Base-by-base conservation (phyloP, 2,329 filamentous ascomycete species). In the Cladophialophora carrionii region DNA sequence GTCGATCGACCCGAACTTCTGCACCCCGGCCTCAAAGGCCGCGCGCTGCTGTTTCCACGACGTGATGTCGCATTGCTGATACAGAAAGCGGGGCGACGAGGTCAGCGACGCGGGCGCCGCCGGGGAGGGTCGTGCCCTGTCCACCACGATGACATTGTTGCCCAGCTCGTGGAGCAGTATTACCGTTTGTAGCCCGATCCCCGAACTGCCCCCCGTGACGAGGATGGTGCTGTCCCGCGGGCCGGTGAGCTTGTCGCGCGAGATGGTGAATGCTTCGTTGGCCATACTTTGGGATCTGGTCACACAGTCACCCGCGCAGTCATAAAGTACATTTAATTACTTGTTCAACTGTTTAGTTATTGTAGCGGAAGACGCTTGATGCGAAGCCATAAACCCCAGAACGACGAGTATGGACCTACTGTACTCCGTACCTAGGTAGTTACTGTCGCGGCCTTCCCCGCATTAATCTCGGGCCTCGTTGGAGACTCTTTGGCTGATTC, bases 1-100 rank as follows among this genome's bases (percentile, higher is more conserved):
- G 60, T 81, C 79, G 49, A 83, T 78, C 9, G 75, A 73, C 6
- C 78, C 77, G 71, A 82, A 83, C 31, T 76, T 76, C 6, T 72
- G 57, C 58, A 78, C 71, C 2, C 76, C 79, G 6, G 72, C 72
- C 65, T 77, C 76, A 70, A 83, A 83, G 17, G 76, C 81, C 0
- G 74, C 73, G 32, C 80, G 75, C 71, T 83, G 81, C 4, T 75
- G 76, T 5, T 68, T 58, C 81, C 81, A 83, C 57, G 75, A 77
- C 1, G 79, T 79, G 59, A 83, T 76, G 70, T 83, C 77, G 72
- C 79, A 81, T 62, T 74, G 74, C 49, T 78, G 74, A 60, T 75
- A 73, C 8, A 79, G 73, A 6, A 78, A 71, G 46, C 64, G 56
- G 51, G 32, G 57, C 72, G 77, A 71, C 4, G 66, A 64, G 6